A percentile compares a stretch with the other conserved stretches of the same genome.
Evolutionary conservation across 129 eudicot species (phyloP).

Genomic region (Calendula officinalis): DNA sequence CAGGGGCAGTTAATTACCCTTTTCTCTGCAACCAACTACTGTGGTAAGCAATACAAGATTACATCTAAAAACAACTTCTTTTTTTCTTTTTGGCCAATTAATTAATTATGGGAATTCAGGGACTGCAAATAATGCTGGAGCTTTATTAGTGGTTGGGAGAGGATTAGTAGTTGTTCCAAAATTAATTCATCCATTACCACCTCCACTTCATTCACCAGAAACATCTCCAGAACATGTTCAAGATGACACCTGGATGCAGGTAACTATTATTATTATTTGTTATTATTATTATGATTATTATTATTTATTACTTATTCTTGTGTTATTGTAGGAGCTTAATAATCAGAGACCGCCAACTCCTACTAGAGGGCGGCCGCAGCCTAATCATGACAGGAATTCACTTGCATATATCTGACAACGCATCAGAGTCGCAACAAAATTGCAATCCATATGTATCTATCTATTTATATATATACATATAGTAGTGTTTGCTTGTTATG

Average conservation of each 20-base stretch:
- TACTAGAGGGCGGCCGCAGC: constrained; percentile 90
- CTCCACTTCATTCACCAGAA: constrained; percentile 90
- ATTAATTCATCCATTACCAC: constrained; percentile 93
- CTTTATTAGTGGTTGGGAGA: constrained; percentile 88
- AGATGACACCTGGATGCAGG: constrained; percentile 97
- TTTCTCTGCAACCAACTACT: constrained; percentile 97
- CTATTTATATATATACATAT: too few relatives aligned
- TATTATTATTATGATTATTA: not conserved
- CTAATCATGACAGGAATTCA: constrained; percentile 78
- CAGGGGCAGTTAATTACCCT: constrained; percentile 96
- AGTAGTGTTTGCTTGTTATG: too few relatives aligned
- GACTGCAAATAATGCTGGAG: constrained; percentile 97
- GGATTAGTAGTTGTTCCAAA: constrained; percentile 89
- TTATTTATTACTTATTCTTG: not conserved
- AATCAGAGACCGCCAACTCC: constrained; percentile 98
- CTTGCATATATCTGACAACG: constrained; percentile 74
- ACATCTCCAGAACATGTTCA: constrained; percentile 76
- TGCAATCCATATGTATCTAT: too few relatives aligned
- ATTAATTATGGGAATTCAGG: constrained; percentile 42
- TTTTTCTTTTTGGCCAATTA: not conserved
- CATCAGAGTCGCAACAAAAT: too few relatives aligned
- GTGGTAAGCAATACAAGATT: constrained; percentile 46
- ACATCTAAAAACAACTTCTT: not conserved
- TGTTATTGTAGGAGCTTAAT: constrained; percentile 72
- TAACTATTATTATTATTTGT: constrained; percentile 9